Conservation (phyloP, 2,329 filamentous ascomycete genomes). For the Talaromyces verruculosus region DNA sequence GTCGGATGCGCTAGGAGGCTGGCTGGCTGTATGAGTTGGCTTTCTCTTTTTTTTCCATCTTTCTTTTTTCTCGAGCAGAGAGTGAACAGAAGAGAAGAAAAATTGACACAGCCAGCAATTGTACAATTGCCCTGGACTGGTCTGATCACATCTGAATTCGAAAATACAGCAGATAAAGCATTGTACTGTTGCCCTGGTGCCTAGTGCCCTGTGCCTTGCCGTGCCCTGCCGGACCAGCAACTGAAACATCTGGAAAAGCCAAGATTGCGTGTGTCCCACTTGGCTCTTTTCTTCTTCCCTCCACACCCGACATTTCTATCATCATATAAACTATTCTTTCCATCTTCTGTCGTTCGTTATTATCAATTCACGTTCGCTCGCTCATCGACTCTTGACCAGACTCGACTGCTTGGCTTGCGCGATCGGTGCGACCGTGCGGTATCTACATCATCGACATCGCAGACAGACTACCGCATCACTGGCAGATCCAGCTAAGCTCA, state of each 20-base stretch:
- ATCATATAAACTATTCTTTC: background rate
- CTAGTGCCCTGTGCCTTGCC: background rate
- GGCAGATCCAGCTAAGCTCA: background rate
- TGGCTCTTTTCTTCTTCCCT: background rate
- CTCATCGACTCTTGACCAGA: background rate
- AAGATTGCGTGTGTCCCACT: constrained; percentile 10
- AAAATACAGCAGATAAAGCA: background rate
- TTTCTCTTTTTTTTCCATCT: background rate
- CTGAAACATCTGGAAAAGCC: background rate
- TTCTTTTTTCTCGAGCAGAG: background rate
- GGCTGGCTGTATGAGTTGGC: background rate
- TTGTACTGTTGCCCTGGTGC: background rate
- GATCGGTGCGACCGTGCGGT: background rate
- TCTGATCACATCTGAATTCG: background rate
- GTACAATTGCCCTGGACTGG: background rate
- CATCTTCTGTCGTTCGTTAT: background rate
- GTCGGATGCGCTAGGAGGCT: background rate
- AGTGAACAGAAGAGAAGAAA: background rate
- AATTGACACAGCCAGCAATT: too few relatives aligned
- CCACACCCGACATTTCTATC: background rate
- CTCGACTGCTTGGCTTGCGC: background rate
- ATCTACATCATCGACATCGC: background rate
- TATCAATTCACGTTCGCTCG: background rate
- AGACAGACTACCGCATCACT: background rate
- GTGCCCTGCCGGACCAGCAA: background rate